Base-by-base conservation (phyloP, 2,329 filamentous ascomycete species). In the Pestalotiopsis sp. region DNA sequence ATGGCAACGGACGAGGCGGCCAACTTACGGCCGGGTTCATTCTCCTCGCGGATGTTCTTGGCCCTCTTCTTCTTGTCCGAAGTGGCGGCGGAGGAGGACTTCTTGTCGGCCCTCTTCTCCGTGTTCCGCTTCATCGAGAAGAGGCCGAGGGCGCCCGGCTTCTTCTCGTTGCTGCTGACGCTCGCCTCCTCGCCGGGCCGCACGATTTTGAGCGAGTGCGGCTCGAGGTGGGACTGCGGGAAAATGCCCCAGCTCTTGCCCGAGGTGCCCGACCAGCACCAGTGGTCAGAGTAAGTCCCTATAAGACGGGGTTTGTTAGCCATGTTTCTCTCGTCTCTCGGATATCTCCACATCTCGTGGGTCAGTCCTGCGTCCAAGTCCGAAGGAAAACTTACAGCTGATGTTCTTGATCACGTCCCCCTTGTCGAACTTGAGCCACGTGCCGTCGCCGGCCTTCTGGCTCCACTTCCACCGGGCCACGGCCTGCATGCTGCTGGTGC, bases 391-490 rank as follows among this genome's bases (percentile, higher is more conserved):
- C 77, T 74, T 70, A 79, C 77, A 78, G 57, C 77, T 74, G 59
- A 79, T 93, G 79, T 91, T 93, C 71, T 85, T 89, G 17, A 92
- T 91, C 3, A 85, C 82, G 71, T 93, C 91, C 23, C 88, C 88
- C 75, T 90, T 91, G 38, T 91, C 89, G 74, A 93, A 88, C 71
- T 80, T 83, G n/a, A 89, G 79, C 87, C 87, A 89, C 31, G 78
- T 80, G 11, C 82, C 80, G 64, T 82, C 81, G 25, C 80, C 78
- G 31, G 31, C 31, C 71, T 83, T 85, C 45, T 82, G 81, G 63
- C 80, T 79, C 78, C 87, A 89, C 75, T 83, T 87, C 87, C 87
- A 89, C 68, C 81, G 81, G 13, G 86, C 80, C 56, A 83, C 81
- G 11, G 85, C 87, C 62, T 81, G 82, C 56, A 87, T 79, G 12